Evolutionary conservation across 352 stramenopile species (phyloP).

Genomic region (Pythium sp.): DNA sequence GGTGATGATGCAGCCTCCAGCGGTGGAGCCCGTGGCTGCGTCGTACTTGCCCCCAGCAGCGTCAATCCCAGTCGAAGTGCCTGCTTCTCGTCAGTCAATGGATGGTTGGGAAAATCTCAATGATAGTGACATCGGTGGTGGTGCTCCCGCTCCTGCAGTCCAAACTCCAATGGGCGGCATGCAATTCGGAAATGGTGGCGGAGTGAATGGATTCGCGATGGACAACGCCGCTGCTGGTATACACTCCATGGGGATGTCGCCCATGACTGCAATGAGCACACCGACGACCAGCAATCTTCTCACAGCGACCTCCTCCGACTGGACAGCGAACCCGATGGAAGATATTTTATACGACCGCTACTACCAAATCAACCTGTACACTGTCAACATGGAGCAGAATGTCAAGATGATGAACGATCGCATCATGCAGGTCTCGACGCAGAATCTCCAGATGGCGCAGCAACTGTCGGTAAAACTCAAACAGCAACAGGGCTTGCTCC

Average conservation of each 20-base stretch:
- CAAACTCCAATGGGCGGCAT: neutral
- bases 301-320: constrained; percentile 20
- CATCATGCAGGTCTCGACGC: constrained; percentile 44
- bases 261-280: neutral
- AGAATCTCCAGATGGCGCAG: constrained; percentile 35
- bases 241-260: neutral
- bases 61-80: neutral
- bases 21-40: neutral
- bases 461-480: constrained; percentile 28
- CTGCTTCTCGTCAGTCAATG: neutral
- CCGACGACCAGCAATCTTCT: constrained; percentile 17
- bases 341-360: constrained; percentile 58
- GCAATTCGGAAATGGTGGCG: neutral
- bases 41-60: neutral
- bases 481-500: constrained; percentile 28
- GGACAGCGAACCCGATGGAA: constrained; percentile 48
- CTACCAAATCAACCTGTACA: constrained; percentile 38
- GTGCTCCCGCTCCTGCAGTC: neutral
- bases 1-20: neutral
- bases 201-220: constrained; percentile 1
- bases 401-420: constrained; percentile 36
- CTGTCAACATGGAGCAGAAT: constrained; percentile 41
- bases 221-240: neutral
- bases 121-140: neutral
- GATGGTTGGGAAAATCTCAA: constrained; percentile 10